A percentile compares a stretch with the other conserved stretches of the same genome.
These are phyloP conservation scores for Boletus subparvulus DNA, from an alignment of 768 basidiomycete species.

Conservation along the genomic window DNA sequence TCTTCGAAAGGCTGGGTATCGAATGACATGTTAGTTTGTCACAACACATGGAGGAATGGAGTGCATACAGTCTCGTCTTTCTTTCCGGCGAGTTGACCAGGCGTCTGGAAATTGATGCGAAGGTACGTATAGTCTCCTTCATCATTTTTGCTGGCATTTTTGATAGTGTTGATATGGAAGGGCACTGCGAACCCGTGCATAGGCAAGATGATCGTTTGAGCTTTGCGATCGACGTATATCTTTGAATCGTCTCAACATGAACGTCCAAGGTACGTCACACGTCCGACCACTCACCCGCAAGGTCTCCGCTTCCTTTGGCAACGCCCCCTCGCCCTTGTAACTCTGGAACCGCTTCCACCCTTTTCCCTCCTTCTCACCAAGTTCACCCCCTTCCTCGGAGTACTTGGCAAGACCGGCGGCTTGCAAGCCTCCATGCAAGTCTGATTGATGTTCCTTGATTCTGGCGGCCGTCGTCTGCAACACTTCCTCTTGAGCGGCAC, in stretches of 20 bases:
- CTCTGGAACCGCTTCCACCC: constrained; percentile 95
- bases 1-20: constrained; percentile 84
- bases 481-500: constrained; percentile 82
- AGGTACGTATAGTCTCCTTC: constrained; percentile 94
- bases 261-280: background rate
- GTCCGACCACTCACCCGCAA: constrained; percentile 58
- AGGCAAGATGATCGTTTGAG: constrained; percentile 86
- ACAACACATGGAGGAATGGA: background rate
- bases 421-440: constrained; percentile 76
- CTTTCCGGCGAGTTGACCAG: constrained; percentile 95
- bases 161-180: constrained; percentile 98
- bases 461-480: constrained; percentile 74
- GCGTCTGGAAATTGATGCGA: constrained; percentile 97
- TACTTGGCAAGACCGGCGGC: constrained; percentile 78
- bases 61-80: constrained; percentile 92
- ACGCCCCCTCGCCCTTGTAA: constrained; percentile 90
- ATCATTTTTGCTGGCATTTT: constrained; percentile 96
- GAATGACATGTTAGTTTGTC: constrained; percentile 1
- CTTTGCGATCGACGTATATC: constrained; percentile 91
- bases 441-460: constrained; percentile 84
- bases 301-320: constrained; percentile 81
- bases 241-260: constrained; percentile 33
- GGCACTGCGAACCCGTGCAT: constrained; percentile 95
- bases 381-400: constrained; percentile 75
- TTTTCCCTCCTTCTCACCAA: constrained; percentile 83